These are phyloP conservation scores for Cryphonectria carpinicola DNA, from an alignment of 2,329 filamentous ascomycete genomes.

Conservation along the genomic window DNA sequence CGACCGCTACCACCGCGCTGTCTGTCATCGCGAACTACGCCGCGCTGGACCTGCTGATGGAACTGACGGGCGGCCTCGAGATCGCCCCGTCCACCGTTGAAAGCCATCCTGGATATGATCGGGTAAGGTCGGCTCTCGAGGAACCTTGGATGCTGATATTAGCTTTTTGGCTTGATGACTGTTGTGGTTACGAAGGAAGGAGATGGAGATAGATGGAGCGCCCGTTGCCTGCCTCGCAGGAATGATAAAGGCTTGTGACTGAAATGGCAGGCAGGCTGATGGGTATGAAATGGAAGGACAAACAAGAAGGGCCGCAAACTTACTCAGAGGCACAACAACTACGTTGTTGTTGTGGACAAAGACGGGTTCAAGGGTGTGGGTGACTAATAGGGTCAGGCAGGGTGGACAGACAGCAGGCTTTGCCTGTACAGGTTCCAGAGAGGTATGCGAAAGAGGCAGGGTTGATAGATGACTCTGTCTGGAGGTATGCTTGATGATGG, in stretches of 20 bases:
- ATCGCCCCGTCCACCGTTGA: background rate
- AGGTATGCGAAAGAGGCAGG: background rate
- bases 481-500: background rate
- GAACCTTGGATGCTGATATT: background rate
- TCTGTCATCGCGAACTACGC: background rate
- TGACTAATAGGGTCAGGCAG: background rate
- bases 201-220: background rate
- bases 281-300: background rate
- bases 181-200: background rate
- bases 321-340: background rate
- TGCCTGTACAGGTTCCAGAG: background rate
- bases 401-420: background rate
- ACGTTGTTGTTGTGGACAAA: background rate
- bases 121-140: background rate
- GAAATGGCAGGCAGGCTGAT: background rate
- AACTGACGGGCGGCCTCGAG: constrained; percentile 5
- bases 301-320: background rate
- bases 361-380: background rate
- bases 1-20: background rate
- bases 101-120: background rate
- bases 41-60: background rate
- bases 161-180: constrained; percentile 3
- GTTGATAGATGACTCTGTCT: background rate
- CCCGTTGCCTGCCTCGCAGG: background rate
- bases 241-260: too few species aligned